These are phyloP conservation scores for Escovopsis weberi DNA, from an alignment of 2,329 filamentous ascomycete genomes.

Conservation along the genomic window DNA sequence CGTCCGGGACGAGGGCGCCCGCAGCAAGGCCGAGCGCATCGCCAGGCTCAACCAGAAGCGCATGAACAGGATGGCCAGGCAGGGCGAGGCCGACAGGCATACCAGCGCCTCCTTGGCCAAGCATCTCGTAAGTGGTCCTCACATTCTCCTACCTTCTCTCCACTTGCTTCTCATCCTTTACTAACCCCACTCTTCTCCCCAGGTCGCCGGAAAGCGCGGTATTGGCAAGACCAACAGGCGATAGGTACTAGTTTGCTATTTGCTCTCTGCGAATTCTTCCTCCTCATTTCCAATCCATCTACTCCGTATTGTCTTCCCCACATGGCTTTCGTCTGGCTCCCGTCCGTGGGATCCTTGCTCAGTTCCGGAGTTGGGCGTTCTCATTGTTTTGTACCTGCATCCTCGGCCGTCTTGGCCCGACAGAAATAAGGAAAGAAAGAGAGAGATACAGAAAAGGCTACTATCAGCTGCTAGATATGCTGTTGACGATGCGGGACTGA, in stretches of 20 bases:
- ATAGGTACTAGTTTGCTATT: constrained; percentile 23
- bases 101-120: constrained; percentile 67
- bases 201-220: constrained; percentile 83
- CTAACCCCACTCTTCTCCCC: constrained; percentile 1
- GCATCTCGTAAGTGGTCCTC: constrained; percentile 59
- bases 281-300: neutral
- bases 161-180: neutral
- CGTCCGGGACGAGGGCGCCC: constrained; percentile 50
- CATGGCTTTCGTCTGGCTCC: neutral
- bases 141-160: neutral
- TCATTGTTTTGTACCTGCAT: neutral
- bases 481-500: too few species aligned
- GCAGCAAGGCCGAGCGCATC: constrained; percentile 71
- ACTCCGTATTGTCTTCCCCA: neutral
- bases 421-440: neutral
- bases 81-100: constrained; percentile 94
- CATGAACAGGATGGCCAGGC: constrained; percentile 96
- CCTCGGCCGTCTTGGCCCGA: neutral
- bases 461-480: constrained; percentile 1
- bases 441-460: neutral
- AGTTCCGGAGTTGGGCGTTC: constrained; percentile 19
- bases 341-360: constrained; percentile 8
- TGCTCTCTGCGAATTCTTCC: neutral
- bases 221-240: constrained; percentile 76
- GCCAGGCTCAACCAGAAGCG: constrained; percentile 88